A percentile compares a stretch with the other conserved stretches of the same genome.
phyloP scores from a whole-genome alignment of 192 early-diverging fungal genomes.

The Backusella morwellensis region DNA sequence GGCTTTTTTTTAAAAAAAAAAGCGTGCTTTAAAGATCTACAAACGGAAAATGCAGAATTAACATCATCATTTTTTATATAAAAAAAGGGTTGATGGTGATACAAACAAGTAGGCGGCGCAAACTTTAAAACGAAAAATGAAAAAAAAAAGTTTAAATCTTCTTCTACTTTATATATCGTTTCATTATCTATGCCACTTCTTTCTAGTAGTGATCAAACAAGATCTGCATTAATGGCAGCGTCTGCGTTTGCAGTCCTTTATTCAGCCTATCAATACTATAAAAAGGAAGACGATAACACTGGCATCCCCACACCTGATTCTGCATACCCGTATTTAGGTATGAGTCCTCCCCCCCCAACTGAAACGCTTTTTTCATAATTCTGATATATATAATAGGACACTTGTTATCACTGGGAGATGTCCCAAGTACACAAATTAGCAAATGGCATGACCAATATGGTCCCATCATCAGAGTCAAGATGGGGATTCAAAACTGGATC shows the following conservation, averaged over 20 bases:
- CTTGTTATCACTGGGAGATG: not conserved
- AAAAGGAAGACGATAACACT: not conserved
- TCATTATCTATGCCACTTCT: not conserved
- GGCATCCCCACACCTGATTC: not conserved
- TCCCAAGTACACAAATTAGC: not conserved
- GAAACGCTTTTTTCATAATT: too few relatives aligned
- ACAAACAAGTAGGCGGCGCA: too few relatives aligned
- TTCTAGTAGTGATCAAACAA: not conserved
- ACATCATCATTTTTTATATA: too few relatives aligned
- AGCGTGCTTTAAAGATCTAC: too few relatives aligned
- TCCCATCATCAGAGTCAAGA: conserved; percentile 9
- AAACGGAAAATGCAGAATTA: too few relatives aligned
- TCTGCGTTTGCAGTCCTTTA: not conserved
- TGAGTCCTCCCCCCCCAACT: too few relatives aligned
- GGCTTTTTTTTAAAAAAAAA: too few relatives aligned
- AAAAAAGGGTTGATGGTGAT: too few relatives aligned
- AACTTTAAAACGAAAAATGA: too few relatives aligned
- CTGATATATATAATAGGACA: not conserved
- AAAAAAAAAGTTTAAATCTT: not conserved
- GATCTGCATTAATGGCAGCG: not conserved
- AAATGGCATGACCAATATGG: conserved; percentile 13
- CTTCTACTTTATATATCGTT: not conserved
- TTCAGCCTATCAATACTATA: not conserved
- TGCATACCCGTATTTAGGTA: not conserved
- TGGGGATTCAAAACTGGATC: conserved; percentile 19